A percentile compares a stretch with the other conserved stretches of the same genome.
phyloP scores from a whole-genome alignment of 352 stramenopile genomes.

The Pythium sp. region DNA sequence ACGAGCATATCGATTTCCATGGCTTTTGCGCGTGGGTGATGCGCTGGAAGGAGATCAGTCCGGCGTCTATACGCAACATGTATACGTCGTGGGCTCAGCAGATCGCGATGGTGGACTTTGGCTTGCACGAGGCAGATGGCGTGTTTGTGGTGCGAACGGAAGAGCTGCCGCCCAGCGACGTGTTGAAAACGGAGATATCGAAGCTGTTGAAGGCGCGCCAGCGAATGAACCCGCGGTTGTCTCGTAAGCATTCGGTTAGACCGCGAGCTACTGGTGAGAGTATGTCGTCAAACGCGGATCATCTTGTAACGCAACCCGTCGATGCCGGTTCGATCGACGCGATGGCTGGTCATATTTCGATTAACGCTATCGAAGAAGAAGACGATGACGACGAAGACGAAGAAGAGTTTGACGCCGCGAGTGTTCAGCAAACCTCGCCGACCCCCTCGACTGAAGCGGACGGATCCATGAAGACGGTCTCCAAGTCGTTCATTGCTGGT shows the following conservation, averaged over 20 bases:
- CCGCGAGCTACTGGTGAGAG: slow-evolving; percentile 6
- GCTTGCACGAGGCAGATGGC: slow-evolving; percentile 61
- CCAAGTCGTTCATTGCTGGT: slow-evolving; percentile 82
- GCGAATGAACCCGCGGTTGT: slow-evolving; percentile 4
- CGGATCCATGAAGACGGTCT: slow-evolving; percentile 59
- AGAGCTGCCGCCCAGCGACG: slow-evolving; percentile 29
- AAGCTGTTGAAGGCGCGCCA: slow-evolving; percentile 17
- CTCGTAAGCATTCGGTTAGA: neutral
- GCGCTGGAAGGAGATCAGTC: slow-evolving; percentile 74
- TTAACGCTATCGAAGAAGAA: neutral
- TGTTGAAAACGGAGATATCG: slow-evolving; percentile 26
- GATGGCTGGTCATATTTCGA: neutral
- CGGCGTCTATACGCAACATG: slow-evolving; percentile 58
- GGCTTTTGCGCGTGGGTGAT: slow-evolving; percentile 78
- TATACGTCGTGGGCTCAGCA: slow-evolving; percentile 79
- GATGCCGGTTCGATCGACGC: neutral
- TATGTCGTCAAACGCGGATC: neutral
- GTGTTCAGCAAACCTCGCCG: neutral
- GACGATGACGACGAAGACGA: neutral
- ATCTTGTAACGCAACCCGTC: neutral
- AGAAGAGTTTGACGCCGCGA: neutral
- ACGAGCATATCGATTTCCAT: slow-evolving; percentile 61
- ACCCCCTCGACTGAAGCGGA: slow-evolving; percentile 10
- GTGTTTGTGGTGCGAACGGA: slow-evolving; percentile 63
- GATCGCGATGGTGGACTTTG: slow-evolving; percentile 68